Evolutionary conservation across 2,329 filamentous ascomycete genomes (phyloP).

Genomic region (Xylaria sp.): DNA sequence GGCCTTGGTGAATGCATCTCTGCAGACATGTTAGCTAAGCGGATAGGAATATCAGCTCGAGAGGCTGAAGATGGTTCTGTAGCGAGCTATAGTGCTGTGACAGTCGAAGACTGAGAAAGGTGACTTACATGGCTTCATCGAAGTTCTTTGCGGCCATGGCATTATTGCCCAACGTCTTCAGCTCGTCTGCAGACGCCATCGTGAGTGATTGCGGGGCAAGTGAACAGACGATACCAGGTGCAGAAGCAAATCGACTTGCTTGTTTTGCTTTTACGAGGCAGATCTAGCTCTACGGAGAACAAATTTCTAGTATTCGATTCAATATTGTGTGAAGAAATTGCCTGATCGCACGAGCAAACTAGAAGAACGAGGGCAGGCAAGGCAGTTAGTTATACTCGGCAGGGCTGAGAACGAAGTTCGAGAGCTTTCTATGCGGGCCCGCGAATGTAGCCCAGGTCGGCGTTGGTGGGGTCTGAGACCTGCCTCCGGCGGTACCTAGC

Average conservation of each 20-base stretch:
- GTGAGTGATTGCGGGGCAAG: constrained; percentile 34
- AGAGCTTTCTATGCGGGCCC: constrained; percentile 43
- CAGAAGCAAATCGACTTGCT: neutral
- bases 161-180: constrained; percentile 98
- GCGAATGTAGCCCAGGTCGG: constrained; percentile 11
- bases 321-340: neutral
- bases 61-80: neutral
- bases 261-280: neutral
- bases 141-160: constrained; percentile 98
- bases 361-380: constrained; percentile 10
- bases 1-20: constrained; percentile 93
- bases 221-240: constrained; percentile 4
- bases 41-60: constrained; percentile 21
- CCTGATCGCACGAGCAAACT: constrained; percentile 1
- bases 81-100: neutral
- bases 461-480: constrained; percentile 30
- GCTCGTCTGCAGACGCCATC: constrained; percentile 76
- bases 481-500: constrained; percentile 28
- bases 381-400: constrained; percentile 25
- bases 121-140: constrained; percentile 87
- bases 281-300: constrained; percentile 2
- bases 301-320: constrained; percentile 1
- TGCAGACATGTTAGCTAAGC: constrained; percentile 53
- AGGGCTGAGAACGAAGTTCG: constrained; percentile 40
- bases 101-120: neutral